Percentiles rank a stretch among this genome's conserved stretches.
These are phyloP conservation scores for Hordeum pubiflorum DNA, from an alignment of 202 grass and related monocot genomes.

Conservation along the genomic window DNA sequence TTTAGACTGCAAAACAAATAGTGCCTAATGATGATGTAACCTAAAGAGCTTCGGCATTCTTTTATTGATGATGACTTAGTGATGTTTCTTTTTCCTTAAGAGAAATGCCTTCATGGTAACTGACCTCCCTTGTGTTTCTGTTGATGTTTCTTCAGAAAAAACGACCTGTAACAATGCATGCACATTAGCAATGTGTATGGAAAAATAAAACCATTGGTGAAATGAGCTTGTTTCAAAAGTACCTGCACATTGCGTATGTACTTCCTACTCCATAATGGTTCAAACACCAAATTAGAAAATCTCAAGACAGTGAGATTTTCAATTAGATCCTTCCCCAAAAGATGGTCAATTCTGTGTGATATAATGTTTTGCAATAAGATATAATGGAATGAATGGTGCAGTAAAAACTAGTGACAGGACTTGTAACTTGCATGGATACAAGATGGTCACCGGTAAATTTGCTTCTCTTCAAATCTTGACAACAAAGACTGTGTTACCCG, in stretches of 20 bases:
- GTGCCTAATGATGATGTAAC: background rate
- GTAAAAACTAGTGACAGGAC: background rate
- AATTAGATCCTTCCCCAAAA: conserved; percentile 91
- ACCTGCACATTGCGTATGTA: conserved; percentile 94
- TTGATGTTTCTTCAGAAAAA: conserved; percentile 86
- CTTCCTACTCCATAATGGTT: conserved; percentile 84
- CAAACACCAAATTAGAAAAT: conserved; percentile 97
- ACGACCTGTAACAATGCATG: conserved; percentile 52
- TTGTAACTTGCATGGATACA: conserved; percentile 2
- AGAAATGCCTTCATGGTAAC: conserved; percentile 33
- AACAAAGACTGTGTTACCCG: conserved; percentile 55
- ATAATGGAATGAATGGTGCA: background rate
- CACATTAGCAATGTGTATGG: conserved; percentile 9
- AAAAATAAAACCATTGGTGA: conserved; percentile 10
- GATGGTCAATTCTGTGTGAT: conserved; percentile 73
- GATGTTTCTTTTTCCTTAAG: conserved; percentile 9
- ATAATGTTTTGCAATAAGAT: background rate
- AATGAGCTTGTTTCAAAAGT: conserved; percentile 20
- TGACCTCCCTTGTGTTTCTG: conserved; percentile 85
- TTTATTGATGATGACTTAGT: background rate
- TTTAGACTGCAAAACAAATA: background rate
- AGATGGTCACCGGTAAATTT: conserved; percentile 74
- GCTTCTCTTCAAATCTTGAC: conserved; percentile 76
- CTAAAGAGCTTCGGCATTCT: background rate
- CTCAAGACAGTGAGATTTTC: conserved; percentile 94